Conservation (phyloP, 2,329 filamentous ascomycete genomes). For the Pseudophaeomoniella oleicola region DNA sequence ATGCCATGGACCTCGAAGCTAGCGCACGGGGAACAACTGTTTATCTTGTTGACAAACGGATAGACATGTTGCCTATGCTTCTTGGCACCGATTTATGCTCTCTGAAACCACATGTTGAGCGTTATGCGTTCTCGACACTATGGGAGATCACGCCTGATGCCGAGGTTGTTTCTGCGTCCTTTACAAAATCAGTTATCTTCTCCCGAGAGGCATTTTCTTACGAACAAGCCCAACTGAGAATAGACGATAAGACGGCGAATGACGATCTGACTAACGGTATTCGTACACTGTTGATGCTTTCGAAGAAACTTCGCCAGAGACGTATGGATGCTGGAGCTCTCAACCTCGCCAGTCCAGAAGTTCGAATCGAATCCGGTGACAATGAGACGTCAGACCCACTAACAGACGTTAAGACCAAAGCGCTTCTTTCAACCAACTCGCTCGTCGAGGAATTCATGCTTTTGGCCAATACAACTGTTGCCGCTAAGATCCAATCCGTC, state of each 20-base stretch:
- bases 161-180: constrained; percentile 69
- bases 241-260: constrained; percentile 75
- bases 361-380: constrained; percentile 86
- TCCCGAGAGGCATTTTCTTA: constrained; percentile 96
- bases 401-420: constrained; percentile 81
- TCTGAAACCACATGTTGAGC: constrained; percentile 93
- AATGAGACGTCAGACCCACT: constrained; percentile 93
- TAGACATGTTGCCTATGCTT: constrained; percentile 96
- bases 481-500: constrained; percentile 72
- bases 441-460: constrained; percentile 99
- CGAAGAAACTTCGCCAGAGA: constrained; percentile 86
- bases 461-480: constrained; percentile 91
- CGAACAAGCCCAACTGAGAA: constrained; percentile 84
- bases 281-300: constrained; percentile 71
- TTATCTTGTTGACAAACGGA: constrained; percentile 95
- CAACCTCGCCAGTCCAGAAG: constrained; percentile 93
- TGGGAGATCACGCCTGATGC: constrained; percentile 83
- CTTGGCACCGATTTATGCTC: constrained; percentile 94
- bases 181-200: constrained; percentile 95
- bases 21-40: constrained; percentile 91
- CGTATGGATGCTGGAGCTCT: constrained; percentile 91
- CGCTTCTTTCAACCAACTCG: constrained; percentile 88
- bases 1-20: constrained; percentile 92
- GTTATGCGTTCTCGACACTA: constrained; percentile 68
- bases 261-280: constrained; percentile 86